phyloP scores from a whole-genome alignment of 257 asterid genomes.

The Gentiana macrophylla region DNA sequence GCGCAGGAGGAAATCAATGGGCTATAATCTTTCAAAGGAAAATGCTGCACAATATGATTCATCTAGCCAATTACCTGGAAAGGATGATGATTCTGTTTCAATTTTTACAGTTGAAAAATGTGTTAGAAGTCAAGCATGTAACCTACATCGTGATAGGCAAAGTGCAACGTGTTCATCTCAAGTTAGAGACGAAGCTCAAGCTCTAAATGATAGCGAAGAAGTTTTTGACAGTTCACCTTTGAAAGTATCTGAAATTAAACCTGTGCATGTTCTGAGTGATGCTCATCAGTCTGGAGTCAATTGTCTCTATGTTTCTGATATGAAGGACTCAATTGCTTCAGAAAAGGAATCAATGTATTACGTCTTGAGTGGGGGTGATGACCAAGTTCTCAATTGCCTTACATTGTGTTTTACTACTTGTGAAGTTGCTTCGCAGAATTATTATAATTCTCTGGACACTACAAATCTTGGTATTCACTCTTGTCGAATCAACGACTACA shows the following conservation, averaged over 20 bases:
- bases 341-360: constrained; percentile 31
- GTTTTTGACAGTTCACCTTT: constrained; percentile 22
- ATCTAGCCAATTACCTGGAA: neutral
- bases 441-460: constrained; percentile 13
- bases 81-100: constrained; percentile 16
- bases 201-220: constrained; percentile 21
- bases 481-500: constrained; percentile 33
- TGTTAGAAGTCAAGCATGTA: constrained; percentile 18
- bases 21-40: constrained; percentile 29
- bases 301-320: constrained; percentile 57
- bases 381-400: constrained; percentile 71
- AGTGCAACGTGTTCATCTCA: constrained; percentile 2
- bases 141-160: constrained; percentile 8
- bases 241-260: constrained; percentile 30
- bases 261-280: constrained; percentile 43
- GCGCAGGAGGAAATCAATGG: constrained; percentile 60
- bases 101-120: constrained; percentile 21
- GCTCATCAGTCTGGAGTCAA: constrained; percentile 95
- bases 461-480: constrained; percentile 10
- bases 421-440: constrained; percentile 19
- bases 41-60: constrained; percentile 15
- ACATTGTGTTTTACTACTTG: constrained; percentile 36
- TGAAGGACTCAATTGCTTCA: constrained; percentile 21
- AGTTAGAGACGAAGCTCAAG: constrained; percentile 14
- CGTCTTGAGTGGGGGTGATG: constrained; percentile 91